Conservation (phyloP, 129 eudicot species). For the Escallonia herrerae region DNA sequence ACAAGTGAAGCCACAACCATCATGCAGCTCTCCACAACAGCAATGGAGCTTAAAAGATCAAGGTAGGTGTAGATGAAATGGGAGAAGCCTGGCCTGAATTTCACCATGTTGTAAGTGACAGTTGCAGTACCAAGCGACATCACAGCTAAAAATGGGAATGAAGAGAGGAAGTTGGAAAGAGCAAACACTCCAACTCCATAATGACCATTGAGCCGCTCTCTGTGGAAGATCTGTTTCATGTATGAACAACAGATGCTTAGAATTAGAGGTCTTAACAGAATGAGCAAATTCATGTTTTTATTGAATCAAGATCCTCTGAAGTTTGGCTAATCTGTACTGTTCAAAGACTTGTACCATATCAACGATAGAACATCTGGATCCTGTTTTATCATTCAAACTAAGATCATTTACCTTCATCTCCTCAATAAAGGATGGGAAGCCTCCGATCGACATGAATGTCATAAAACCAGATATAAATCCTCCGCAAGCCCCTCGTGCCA, state of each 20-base stretch:
- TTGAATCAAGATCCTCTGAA: too few species aligned
- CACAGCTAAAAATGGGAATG: slow-evolving; percentile 56
- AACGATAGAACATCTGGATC: too few species aligned
- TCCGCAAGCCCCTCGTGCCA: slow-evolving; percentile 74
- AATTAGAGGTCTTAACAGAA: too few species aligned
- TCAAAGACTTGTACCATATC: too few species aligned
- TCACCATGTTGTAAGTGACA: slow-evolving; percentile 68
- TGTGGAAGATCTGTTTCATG: slow-evolving; percentile 39
- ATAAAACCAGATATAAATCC: slow-evolving; percentile 73
- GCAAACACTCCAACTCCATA: slow-evolving; percentile 68
- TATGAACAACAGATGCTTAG: not conserved
- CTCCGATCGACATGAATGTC: slow-evolving; percentile 91
- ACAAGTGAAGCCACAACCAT: slow-evolving; percentile 80
- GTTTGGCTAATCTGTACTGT: too few species aligned
- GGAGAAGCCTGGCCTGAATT: slow-evolving; percentile 41
- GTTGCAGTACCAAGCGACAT: slow-evolving; percentile 42
- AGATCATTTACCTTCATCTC: slow-evolving; percentile 64
- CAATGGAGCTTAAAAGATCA: slow-evolving; percentile 52
- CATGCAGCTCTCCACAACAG: slow-evolving; percentile 79
- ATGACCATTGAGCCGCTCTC: slow-evolving; percentile 67
- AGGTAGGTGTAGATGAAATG: slow-evolving; percentile 37
- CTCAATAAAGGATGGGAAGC: slow-evolving; percentile 89
- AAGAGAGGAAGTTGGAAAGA: slow-evolving; percentile 63
- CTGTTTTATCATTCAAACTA: too few species aligned
- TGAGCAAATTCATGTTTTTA: too few species aligned